Evolutionary conservation across 2,329 filamentous ascomycete genomes (phyloP).

Genomic region (Botryotinia narcissicola): DNA sequence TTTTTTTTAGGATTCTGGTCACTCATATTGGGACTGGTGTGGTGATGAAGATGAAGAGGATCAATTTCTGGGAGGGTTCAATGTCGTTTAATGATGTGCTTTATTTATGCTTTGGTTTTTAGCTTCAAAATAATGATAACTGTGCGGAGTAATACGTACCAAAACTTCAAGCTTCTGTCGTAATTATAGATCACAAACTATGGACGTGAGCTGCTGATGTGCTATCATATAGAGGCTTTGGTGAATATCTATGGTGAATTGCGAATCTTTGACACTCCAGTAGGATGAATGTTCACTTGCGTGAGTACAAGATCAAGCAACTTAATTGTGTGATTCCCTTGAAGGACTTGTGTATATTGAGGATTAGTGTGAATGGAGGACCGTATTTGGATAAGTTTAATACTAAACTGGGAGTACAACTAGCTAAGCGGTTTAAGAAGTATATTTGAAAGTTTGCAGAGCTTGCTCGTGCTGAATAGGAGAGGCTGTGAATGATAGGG

Average conservation of each 20-base stretch:
- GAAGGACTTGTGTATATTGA: too few relatives aligned
- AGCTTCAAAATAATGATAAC: neutral
- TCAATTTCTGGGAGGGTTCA: neutral
- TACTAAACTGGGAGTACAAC: too few relatives aligned
- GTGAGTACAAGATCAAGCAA: too few relatives aligned
- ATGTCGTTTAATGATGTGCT: neutral
- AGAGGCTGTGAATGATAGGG: too few relatives aligned
- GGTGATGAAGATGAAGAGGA: neutral
- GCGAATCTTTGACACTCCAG: neutral
- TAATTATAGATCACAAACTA: neutral
- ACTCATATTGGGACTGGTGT: neutral
- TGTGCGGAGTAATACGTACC: neutral
- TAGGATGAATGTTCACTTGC: neutral
- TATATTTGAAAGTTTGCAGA: too few relatives aligned
- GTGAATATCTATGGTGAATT: neutral
- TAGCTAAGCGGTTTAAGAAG: too few relatives aligned
- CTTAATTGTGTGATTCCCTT: too few relatives aligned
- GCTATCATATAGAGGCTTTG: accelerated
- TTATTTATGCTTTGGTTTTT: neutral
- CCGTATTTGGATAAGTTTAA: too few relatives aligned
- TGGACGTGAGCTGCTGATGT: neutral
- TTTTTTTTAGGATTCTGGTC: neutral
- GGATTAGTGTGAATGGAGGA: too few relatives aligned
- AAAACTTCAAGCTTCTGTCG: neutral
- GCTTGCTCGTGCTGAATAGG: too few relatives aligned